Conservation (phyloP, 208 protist genomes). For the Wallacemonas rigidus region DNA sequence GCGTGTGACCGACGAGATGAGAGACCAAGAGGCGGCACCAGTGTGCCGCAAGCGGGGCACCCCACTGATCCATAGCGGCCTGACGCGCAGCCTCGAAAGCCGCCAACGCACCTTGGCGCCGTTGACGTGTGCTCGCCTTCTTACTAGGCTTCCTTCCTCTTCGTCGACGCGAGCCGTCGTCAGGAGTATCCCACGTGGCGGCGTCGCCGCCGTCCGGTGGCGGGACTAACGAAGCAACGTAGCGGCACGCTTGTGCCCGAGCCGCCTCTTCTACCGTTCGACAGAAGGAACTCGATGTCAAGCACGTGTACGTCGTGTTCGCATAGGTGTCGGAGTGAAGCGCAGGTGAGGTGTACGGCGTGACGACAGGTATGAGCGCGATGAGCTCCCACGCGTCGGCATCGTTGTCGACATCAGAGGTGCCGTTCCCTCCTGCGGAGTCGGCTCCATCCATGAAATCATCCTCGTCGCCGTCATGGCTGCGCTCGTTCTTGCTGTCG, state of each 20-base stretch:
- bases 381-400: not conserved
- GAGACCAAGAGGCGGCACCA: not conserved
- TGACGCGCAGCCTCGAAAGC: not conserved
- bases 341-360: not conserved
- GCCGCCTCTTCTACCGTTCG: not conserved
- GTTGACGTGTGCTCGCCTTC: not conserved
- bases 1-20: slow-evolving; percentile 3
- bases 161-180: not conserved
- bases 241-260: too few species aligned
- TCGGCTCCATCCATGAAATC: not conserved
- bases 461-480: not conserved
- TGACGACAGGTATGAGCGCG: not conserved
- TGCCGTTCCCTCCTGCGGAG: not conserved
- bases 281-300: not conserved
- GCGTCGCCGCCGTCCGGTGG: too few species aligned
- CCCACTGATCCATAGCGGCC: not conserved
- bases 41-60: not conserved
- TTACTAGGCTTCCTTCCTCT: not conserved
- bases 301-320: not conserved
- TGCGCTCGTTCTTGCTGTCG: too few species aligned
- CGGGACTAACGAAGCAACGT: too few species aligned
- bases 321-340: not conserved
- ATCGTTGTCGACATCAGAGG: not conserved
- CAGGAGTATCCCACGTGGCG: too few species aligned
- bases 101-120: not conserved